Evolutionary conservation across 345 rosid genomes (phyloP).

Genomic region (Populus alba): DNA sequence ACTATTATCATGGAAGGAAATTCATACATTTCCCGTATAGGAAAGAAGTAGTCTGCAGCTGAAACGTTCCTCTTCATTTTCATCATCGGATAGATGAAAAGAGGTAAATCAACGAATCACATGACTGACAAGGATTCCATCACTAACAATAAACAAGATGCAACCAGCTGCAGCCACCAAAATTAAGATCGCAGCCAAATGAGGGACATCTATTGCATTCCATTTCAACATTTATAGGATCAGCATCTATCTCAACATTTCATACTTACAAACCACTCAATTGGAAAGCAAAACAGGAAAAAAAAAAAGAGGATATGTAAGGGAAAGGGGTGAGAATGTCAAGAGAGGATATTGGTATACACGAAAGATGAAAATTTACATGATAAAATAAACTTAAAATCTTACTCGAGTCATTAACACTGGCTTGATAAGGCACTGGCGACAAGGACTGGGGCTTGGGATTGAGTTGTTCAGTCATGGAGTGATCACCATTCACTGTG

Average conservation of each 20-base stretch:
- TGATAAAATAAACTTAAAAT: neutral
- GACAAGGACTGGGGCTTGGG: conserved; percentile 18
- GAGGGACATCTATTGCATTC: neutral
- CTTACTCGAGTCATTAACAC: conserved; percentile 33
- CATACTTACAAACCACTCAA: neutral
- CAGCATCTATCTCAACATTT: neutral
- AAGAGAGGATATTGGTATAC: neutral
- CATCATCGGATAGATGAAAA: neutral
- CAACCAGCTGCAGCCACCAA: neutral
- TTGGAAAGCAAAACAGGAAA: neutral
- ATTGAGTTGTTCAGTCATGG: conserved; percentile 10
- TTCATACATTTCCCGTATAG: neutral
- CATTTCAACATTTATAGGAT: neutral
- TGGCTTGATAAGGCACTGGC: conserved; percentile 10
- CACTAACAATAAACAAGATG: neutral
- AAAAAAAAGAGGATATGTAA: neutral
- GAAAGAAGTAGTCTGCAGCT: neutral
- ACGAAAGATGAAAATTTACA: neutral
- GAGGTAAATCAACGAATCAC: neutral
- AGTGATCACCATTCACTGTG: conserved; percentile 12
- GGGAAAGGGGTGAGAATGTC: neutral
- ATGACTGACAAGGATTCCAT: neutral
- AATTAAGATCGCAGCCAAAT: neutral
- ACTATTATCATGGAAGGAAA: neutral
- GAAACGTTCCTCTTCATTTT: neutral